Evolutionary conservation across 106 monocot species (phyloP), one percentile per base, ranked within the genome.

Genomic region (Phalaenopsis aphrodite): DNA sequence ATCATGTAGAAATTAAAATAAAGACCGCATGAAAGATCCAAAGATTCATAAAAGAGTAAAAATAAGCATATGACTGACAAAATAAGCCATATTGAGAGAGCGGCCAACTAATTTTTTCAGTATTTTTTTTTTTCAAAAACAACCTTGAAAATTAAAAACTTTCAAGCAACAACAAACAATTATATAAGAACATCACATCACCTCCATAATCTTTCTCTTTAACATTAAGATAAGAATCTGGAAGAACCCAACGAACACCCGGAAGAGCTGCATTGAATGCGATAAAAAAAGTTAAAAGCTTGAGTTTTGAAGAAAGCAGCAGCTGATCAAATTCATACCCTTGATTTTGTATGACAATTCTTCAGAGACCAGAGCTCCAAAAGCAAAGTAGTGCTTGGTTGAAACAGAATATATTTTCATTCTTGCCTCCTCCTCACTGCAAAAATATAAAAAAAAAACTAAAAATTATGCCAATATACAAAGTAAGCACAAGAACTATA

Each of bases 201-300:
- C 96, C 96, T 89, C 96, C 96, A 80, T 97, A 97, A 79, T 97
- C 94, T 86, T 97, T 97, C 79, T 97, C 91, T 77, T 78, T 99
- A n/a, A 99, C 98, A 78, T 99, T 90, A 84, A 99, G 78, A 81
- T 99, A 99, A 30, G 94, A 99, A 87, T 99, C 98, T 74, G 98
- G 98, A 76, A 99, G 98, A 41, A 99, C 98, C 98, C 98, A 99
- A 41, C 98, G 98, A 9, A 99, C 91, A 45, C 86, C 87, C 2
- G 94, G 88, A 79, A 94, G 24, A 61, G 83, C 98, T 99, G 82
- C 71, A 88, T 52, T 48, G 42, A 61, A 48, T 5, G 42, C 10
- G 84, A 75, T 5, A 18, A 72, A 57, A 1, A 74, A 43, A 19
- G 10, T 69, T 45, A 74, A 19, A n/a, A 74, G 74, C 18, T 5